Base-by-base conservation (phyloP, 805 yeast genomes). In the Candida succiphila region DNA sequence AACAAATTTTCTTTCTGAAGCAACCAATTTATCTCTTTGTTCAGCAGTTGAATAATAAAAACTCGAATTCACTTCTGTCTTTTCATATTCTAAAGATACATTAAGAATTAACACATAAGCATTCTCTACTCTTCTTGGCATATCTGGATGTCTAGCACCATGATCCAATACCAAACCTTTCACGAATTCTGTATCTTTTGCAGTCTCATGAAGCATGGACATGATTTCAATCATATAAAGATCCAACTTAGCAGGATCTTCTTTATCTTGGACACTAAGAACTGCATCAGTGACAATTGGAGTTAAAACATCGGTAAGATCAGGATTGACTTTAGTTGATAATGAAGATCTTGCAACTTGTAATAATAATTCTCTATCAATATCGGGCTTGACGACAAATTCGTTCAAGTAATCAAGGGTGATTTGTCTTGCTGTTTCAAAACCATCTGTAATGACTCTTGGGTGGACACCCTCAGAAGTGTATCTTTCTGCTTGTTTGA, bases 101-200 rank as follows among this genome's bases (percentile, higher is more conserved):
- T 92, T 92, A 48, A 92, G 70, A 34, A 85, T 92, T 52, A 92
- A 69, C 23, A 92, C 77, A 49, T 74, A 66, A 2, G 96, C 96
- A 56, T 92, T 85, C 42, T 74, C 72, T 15, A 92, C 79, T 35
- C 77, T 63, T 44, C 78, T 82, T 38, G 98, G 98, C 98, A 92
- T 92, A 60, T 92, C 98, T 30, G 98, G 98, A 66, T 92, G 98
- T 56, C 98, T 76, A 14, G 96, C 96, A 45, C 98, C 98, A 56
- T 92, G 98, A 57, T 92, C 98, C 43, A 92, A 69, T 25, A 92
- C 98, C 45, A 92, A 71, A 30, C 98, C 98, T 47, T 72, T 77
- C 43, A 92, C 67, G 38, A 92, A 75, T 49, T 70, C 68, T 15
- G 97, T 88, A 36, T 88, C 92, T 40, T 78, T 73, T 23, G 92